A percentile compares a stretch with the other conserved stretches of the same genome.
Evolutionary conservation across 495 filamentous ascomycete species (phyloP).

Genomic region (Tuber borchii): DNA sequence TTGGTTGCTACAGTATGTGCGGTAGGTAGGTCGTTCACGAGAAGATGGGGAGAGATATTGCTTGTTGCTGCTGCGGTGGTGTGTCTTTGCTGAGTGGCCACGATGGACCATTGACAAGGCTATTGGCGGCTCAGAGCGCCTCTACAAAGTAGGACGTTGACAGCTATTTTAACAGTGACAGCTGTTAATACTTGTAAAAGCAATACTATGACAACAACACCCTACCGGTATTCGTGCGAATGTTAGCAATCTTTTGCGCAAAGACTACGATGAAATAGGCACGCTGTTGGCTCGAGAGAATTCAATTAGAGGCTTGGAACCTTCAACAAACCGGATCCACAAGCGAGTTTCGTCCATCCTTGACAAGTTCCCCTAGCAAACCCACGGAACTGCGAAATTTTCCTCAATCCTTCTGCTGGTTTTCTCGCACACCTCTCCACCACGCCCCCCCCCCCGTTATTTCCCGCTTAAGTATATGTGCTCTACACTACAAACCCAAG

Average conservation of each 20-base stretch:
- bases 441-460: neutral
- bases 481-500: no score
- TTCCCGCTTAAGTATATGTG: neutral
- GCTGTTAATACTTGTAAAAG: neutral
- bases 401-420: conserved; percentile 9
- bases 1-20: neutral
- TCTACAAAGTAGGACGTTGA: neutral
- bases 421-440: neutral
- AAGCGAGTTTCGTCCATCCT: conserved; percentile 9
- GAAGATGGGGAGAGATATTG: neutral
- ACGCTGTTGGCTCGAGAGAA: neutral
- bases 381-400: conserved; percentile 18
- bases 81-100: neutral
- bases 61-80: neutral
- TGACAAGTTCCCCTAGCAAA: conserved; percentile 16
- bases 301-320: neutral
- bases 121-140: neutral
- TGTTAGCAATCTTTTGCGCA: neutral
- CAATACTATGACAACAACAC: neutral
- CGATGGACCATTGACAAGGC: neutral
- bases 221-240: neutral
- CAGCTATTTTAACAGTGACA: neutral
- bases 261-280: neutral
- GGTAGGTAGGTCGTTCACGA: neutral
- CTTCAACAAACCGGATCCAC: neutral